A percentile compares a stretch with the other conserved stretches of the same genome.
Conservation (phyloP, 2,329 filamentous ascomycete genomes). For the Colletotrichum magnum region DNA sequence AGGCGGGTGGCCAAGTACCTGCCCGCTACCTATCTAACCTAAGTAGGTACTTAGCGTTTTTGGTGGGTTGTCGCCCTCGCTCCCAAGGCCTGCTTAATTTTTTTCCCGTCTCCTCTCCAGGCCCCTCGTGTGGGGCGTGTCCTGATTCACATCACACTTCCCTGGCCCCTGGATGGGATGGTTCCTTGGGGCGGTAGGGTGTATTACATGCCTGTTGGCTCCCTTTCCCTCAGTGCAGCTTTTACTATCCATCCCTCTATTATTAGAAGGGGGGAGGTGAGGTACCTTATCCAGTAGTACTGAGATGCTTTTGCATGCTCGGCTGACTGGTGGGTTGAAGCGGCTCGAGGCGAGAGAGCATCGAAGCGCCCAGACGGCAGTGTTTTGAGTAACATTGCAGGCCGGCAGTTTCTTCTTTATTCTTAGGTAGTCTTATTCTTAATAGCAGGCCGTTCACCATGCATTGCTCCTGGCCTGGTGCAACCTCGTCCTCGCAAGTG, state of each 20-base stretch:
- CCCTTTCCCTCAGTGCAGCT: too few relatives aligned
- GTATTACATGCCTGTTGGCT: too few relatives aligned
- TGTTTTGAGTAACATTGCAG: constrained; percentile 17
- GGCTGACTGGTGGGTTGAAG: too few relatives aligned
- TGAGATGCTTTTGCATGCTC: too few relatives aligned
- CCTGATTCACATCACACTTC: constrained; percentile 19
- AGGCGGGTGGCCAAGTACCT: constrained; percentile 19
- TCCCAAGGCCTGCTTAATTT: too few relatives aligned
- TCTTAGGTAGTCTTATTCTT: constrained; percentile 1
- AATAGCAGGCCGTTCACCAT: too few relatives aligned
- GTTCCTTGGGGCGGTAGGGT: too few relatives aligned
- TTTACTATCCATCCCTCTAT: too few relatives aligned
- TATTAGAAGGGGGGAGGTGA: too few relatives aligned
- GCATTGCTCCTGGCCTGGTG: too few relatives aligned
- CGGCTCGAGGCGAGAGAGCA: neutral
- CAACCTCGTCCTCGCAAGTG: neutral
- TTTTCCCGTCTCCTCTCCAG: too few relatives aligned
- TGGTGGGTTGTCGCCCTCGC: neutral
- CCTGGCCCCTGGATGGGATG: neutral
- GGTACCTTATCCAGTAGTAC: too few relatives aligned
- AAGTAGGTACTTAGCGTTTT: neutral
- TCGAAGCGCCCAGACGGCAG: constrained; percentile 8
- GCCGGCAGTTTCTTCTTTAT: constrained; percentile 8
- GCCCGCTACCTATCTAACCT: neutral
- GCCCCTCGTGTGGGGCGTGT: constrained; percentile 7